Conservation (phyloP, 768 basidiomycete species). For the Termitomyces sp. region DNA sequence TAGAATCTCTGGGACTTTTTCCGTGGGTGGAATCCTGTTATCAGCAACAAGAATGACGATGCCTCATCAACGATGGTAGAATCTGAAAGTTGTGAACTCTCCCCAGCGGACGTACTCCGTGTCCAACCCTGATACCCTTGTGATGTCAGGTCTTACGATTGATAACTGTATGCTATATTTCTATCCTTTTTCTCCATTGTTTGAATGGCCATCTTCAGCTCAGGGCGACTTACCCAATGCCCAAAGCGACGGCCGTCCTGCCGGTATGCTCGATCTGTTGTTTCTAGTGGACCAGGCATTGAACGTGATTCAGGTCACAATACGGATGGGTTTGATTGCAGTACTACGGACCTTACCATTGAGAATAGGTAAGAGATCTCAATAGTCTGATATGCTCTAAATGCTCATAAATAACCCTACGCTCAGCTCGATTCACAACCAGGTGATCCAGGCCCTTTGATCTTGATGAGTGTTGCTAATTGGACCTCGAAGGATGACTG, state of each 20-base stretch:
- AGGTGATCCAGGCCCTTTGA: constrained; percentile 18
- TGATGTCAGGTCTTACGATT: constrained; percentile 42
- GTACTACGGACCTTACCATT: constrained; percentile 32
- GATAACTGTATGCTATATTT: constrained; percentile 48
- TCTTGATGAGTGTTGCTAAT: not conserved
- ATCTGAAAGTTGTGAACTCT: constrained; percentile 36
- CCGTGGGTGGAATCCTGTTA: constrained; percentile 14
- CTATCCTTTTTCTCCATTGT: not conserved
- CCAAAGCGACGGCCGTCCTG: constrained; percentile 40
- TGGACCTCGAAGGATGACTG: constrained; percentile 46
- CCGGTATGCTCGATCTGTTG: constrained; percentile 19
- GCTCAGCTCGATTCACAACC: constrained; percentile 28
- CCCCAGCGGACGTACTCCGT: constrained; percentile 33
- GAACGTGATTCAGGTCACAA: constrained; percentile 29
- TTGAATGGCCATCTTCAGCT: constrained; percentile 26
- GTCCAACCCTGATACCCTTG: constrained; percentile 31
- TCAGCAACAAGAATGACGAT: not conserved
- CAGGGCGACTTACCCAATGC: constrained; percentile 47
- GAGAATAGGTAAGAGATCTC: constrained; percentile 28
- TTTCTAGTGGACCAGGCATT: not conserved
- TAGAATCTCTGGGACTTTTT: constrained; percentile 31
- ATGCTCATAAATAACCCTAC: not conserved
- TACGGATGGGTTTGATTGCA: constrained; percentile 46
- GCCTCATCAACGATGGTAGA: constrained; percentile 19
- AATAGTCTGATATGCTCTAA: not conserved